Evolutionary conservation across 2,329 filamentous ascomycete species (phyloP).

Genomic region (Pseudocercospora eumusae): DNA sequence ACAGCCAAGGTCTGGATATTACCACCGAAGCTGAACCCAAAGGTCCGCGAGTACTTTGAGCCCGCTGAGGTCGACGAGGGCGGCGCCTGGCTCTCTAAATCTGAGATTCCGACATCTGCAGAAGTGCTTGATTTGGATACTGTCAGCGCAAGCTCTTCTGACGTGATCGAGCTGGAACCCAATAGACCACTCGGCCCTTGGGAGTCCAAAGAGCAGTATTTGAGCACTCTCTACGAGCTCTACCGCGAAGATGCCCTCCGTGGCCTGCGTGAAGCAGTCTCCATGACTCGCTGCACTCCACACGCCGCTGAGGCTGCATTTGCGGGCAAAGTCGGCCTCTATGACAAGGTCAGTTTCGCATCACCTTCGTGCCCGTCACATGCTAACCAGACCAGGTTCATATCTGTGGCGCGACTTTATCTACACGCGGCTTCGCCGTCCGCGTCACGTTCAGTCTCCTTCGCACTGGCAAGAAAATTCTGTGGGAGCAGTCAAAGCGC

Average conservation of each 20-base stretch:
- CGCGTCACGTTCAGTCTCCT: conserved; percentile 70
- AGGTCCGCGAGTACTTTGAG: conserved; percentile 34
- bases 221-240: conserved; percentile 73
- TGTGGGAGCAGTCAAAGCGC: conserved; percentile 65
- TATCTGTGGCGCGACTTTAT: conserved; percentile 65
- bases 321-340: conserved; percentile 56
- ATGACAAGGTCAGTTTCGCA: conserved; percentile 61
- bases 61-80: conserved; percentile 16
- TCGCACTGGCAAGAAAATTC: conserved; percentile 65
- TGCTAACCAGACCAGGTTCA: conserved; percentile 57
- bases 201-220: conserved; percentile 63
- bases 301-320: conserved; percentile 56
- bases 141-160: conserved; percentile 20
- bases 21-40: conserved; percentile 33
- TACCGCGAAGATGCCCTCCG: conserved; percentile 73
- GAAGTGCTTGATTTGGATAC: conserved; percentile 52
- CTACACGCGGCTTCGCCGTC: conserved; percentile 63
- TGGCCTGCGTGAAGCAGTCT: conserved; percentile 67
- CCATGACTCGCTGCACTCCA: conserved; percentile 55
- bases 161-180: conserved; percentile 23
- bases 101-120: conserved; percentile 57
- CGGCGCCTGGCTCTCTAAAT: conserved; percentile 39
- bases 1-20: conserved; percentile 26
- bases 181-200: conserved; percentile 63
- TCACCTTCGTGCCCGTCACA: neutral